Percentiles rank a stretch among this genome's conserved stretches.
Evolutionary conservation across 23 red algal genomes (phyloP).

Genomic region (Gracilaria domingensis): DNA sequence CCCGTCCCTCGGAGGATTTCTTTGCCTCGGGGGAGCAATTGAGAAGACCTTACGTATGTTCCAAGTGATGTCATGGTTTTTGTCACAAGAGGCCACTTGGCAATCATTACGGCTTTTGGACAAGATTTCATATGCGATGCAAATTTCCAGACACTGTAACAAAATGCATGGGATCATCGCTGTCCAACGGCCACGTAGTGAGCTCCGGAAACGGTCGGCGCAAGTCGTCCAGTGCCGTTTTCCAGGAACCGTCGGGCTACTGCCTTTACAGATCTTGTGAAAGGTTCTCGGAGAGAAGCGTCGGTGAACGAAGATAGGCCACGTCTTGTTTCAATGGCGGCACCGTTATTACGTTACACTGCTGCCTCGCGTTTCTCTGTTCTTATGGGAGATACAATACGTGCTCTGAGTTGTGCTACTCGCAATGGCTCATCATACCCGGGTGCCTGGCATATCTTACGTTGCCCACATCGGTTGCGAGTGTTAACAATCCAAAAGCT

Average conservation of each 20-base stretch:
- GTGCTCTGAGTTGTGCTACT: neutral
- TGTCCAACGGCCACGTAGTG: neutral
- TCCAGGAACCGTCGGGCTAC: neutral
- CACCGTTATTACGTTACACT: neutral
- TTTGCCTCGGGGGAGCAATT: no score
- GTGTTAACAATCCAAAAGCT: neutral
- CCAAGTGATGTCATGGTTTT: neutral
- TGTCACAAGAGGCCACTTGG: neutral
- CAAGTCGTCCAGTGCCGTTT: neutral
- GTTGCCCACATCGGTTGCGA: neutral
- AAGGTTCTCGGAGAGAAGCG: slow-evolving; percentile 5
- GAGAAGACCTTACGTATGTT: no score
- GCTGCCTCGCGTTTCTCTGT: neutral
- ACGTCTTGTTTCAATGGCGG: slow-evolving; percentile 11
- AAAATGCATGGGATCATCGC: neutral
- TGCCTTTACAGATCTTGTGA: neutral
- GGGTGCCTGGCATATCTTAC: neutral
- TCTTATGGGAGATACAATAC: neutral
- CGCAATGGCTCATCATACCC: neutral
- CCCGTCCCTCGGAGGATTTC: no score
- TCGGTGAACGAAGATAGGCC: slow-evolving; percentile 2
- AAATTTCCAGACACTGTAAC: neutral
- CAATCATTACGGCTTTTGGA: neutral
- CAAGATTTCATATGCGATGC: neutral
- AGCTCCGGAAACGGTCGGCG: neutral